These are phyloP conservation scores for Fusarium fracticaudum DNA, from an alignment of 2,329 filamentous ascomycete genomes.

Conservation along the genomic window DNA sequence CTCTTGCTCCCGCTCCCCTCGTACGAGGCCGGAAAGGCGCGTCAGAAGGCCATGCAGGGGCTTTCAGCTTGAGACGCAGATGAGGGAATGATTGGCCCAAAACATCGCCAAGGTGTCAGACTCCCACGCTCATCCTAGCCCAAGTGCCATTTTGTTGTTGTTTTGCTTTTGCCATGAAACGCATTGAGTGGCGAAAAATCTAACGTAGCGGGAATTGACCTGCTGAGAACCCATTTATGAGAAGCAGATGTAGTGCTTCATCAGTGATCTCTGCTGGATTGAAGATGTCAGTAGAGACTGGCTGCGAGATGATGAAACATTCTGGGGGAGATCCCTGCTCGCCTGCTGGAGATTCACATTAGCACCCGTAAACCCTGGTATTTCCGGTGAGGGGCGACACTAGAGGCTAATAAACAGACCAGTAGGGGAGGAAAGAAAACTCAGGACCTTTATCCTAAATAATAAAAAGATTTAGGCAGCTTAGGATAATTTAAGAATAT, in stretches of 20 bases:
- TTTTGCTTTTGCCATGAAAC: constrained; percentile 2
- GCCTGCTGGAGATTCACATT: not conserved
- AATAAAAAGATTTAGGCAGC: too few species aligned
- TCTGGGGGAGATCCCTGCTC: constrained; percentile 6
- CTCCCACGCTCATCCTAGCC: constrained; percentile 6
- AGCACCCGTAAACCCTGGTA: constrained; percentile 1
- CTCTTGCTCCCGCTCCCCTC: not conserved
- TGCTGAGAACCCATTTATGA: rapidly evolving
- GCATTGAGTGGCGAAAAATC: not conserved
- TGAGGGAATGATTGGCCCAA: constrained; percentile 17
- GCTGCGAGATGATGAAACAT: not conserved
- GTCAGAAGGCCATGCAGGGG: constrained; percentile 27
- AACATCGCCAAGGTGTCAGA: constrained; percentile 22
- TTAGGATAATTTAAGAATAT: too few species aligned
- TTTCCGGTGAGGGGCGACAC: not conserved
- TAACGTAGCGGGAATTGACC: not conserved
- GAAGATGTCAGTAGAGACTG: not conserved
- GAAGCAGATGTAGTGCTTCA: not conserved
- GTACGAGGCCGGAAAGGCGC: constrained; percentile 16
- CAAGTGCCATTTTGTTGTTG: not conserved
- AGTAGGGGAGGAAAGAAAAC: too few species aligned
- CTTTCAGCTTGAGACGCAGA: constrained; percentile 17
- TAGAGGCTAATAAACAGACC: too few species aligned
- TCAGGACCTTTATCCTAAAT: too few species aligned
- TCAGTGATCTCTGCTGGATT: not conserved